phyloP scores from a whole-genome alignment of 2,329 filamentous ascomycete species.

The Metarhizium album region DNA sequence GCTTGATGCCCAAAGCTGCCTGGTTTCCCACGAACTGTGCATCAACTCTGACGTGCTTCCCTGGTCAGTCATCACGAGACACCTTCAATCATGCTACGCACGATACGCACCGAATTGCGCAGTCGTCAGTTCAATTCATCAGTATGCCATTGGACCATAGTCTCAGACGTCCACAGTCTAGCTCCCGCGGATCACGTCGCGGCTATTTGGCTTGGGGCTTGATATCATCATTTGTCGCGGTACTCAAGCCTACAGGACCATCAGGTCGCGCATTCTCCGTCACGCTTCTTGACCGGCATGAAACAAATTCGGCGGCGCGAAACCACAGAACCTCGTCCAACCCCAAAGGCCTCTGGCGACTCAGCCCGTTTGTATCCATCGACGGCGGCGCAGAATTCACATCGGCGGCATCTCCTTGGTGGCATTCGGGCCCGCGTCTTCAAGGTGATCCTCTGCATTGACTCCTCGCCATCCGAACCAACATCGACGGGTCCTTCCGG shows the following conservation, averaged over 20 bases:
- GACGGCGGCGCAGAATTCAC: background rate
- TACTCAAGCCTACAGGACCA: background rate
- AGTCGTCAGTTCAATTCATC: no score
- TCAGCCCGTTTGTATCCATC: background rate
- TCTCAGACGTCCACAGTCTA: background rate
- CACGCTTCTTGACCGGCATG: no score
- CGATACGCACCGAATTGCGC: no score
- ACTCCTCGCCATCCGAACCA: conserved; percentile 19
- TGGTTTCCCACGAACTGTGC: no score
- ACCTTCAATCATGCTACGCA: no score
- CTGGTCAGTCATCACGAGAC: no score
- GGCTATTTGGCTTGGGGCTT: background rate
- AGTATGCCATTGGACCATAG: no score
- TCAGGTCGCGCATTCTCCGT: background rate
- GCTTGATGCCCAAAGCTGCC: no score
- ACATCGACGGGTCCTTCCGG: conserved; percentile 7
- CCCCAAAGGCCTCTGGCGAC: no score
- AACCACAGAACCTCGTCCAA: no score
- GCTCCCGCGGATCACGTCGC: background rate
- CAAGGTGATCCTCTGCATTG: conserved; percentile 9
- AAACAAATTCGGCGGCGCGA: no score
- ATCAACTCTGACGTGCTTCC: no score
- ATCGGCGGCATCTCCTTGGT: conserved; percentile 4
- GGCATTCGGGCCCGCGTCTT: conserved; percentile 11
- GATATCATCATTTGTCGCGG: background rate